A percentile compares a stretch with the other conserved stretches of the same genome.
These are phyloP conservation scores for Geranium rotundifolium DNA, from an alignment of 345 rosid genomes.

Conservation along the genomic window DNA sequence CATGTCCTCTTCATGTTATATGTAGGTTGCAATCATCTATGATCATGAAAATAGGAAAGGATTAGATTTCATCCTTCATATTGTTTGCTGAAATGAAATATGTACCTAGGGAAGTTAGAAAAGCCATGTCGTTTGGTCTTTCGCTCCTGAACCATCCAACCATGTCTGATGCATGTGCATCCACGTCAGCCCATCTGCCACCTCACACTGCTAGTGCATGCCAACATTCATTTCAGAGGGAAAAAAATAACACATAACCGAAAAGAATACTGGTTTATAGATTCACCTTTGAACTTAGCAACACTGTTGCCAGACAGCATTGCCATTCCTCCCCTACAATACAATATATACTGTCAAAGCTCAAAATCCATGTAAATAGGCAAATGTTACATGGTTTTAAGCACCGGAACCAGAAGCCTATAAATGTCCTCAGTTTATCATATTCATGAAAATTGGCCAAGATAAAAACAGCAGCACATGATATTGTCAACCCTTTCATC, in stretches of 20 bases:
- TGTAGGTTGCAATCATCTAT: not conserved
- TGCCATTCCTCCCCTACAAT: slow-evolving; percentile 25
- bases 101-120: slow-evolving; percentile 10
- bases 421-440: too few species aligned
- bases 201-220: slow-evolving; percentile 15
- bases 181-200: slow-evolving; percentile 22
- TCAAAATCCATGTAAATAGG: not conserved
- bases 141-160: slow-evolving; percentile 28
- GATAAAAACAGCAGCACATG: too few species aligned
- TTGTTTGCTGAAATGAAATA: too few species aligned
- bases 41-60: not conserved
- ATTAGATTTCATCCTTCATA: not conserved
- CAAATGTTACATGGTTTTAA: too few species aligned
- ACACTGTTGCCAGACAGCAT: slow-evolving; percentile 31
- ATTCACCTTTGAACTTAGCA: slow-evolving; percentile 38
- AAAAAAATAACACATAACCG: not conserved
- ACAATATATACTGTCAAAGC: not conserved
- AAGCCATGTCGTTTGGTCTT: slow-evolving; percentile 25
- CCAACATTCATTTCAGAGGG: not conserved
- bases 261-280: not conserved
- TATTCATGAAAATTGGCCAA: too few species aligned
- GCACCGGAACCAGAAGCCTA: too few species aligned
- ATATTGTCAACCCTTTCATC: too few species aligned
- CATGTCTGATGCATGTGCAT: slow-evolving; percentile 60
- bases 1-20: not conserved